Evolutionary conservation across 2,329 filamentous ascomycete genomes (phyloP).

Genomic region (Hypoxylon sp.): DNA sequence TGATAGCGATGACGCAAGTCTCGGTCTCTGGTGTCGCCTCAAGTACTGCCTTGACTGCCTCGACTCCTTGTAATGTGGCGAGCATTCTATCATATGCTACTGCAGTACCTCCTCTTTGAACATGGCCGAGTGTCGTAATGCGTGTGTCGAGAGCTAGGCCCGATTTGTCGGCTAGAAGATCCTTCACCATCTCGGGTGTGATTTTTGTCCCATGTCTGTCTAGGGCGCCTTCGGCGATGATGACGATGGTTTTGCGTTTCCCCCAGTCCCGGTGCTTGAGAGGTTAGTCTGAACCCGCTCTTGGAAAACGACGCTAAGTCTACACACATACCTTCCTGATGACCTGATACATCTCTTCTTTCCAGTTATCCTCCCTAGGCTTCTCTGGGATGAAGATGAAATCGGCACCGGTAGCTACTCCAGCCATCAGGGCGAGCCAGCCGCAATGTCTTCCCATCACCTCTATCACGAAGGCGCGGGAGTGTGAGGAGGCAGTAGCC

Average conservation of each 20-base stretch:
- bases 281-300: slow-evolving; percentile 28
- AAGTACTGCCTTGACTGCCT: slow-evolving; percentile 92
- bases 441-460: slow-evolving; percentile 99
- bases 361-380: slow-evolving; percentile 89
- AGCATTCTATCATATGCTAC: slow-evolving; percentile 96
- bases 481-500: slow-evolving; percentile 93
- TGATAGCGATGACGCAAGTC: slow-evolving; percentile 95
- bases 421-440: slow-evolving; percentile 96
- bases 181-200: slow-evolving; percentile 83
- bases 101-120: slow-evolving; percentile 94
- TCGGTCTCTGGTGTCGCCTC: slow-evolving; percentile 90
- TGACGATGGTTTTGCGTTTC: slow-evolving; percentile 98
- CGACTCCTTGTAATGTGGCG: slow-evolving; percentile 91
- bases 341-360: slow-evolving; percentile 86
- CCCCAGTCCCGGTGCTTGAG: slow-evolving; percentile 84
- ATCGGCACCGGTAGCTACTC: slow-evolving; percentile 94
- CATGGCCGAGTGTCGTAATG: slow-evolving; percentile 95
- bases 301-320: not conserved
- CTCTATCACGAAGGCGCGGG: slow-evolving; percentile 95
- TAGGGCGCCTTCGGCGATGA: slow-evolving; percentile 94
- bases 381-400: slow-evolving; percentile 98
- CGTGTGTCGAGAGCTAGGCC: slow-evolving; percentile 89
- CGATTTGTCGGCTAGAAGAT: slow-evolving; percentile 83
- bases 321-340: slow-evolving; percentile 73
- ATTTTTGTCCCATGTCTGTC: slow-evolving; percentile 89